These are phyloP conservation scores for Climacium dendroides DNA, from an alignment of 225 moss, liverwort and hornwort genomes.

Conservation along the genomic window DNA sequence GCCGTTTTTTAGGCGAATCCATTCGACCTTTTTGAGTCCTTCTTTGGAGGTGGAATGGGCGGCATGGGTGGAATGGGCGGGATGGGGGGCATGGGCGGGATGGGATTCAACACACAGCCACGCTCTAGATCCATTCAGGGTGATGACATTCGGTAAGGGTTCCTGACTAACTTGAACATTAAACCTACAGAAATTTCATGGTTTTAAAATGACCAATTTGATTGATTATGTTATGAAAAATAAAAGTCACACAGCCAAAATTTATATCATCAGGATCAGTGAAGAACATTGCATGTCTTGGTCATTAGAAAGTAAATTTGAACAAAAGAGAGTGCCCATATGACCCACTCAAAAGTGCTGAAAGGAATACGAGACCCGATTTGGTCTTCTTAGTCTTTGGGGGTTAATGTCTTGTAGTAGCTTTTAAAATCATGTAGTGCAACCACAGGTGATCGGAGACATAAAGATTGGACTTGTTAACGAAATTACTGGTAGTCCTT, in stretches of 20 bases:
- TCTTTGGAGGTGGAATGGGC: constrained; percentile 47
- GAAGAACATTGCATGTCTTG: neutral
- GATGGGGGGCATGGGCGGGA: constrained; percentile 43
- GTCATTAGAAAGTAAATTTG: too few species aligned
- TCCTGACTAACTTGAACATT: neutral
- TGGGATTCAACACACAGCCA: constrained; percentile 38
- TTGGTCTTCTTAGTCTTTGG: neutral
- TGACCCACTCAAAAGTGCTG: neutral
- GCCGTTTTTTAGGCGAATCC: constrained; percentile 25
- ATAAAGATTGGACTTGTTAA: neutral
- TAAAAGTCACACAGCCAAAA: neutral
- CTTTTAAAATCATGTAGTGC: neutral
- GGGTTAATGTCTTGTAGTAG: neutral
- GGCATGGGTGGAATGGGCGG: constrained; percentile 28
- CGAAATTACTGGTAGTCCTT: neutral
- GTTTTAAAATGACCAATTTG: neutral
- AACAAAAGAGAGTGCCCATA: neutral
- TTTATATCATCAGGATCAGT: neutral
- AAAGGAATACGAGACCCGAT: neutral
- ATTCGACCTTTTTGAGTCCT: constrained; percentile 50
- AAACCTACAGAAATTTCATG: neutral
- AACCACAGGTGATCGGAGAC: neutral
- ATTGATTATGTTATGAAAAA: neutral
- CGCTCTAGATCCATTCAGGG: constrained; percentile 46
- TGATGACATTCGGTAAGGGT: constrained; percentile 47